Evolutionary conservation across 352 stramenopile genomes (phyloP).

Genomic region (Globisporangium carolinianum): DNA sequence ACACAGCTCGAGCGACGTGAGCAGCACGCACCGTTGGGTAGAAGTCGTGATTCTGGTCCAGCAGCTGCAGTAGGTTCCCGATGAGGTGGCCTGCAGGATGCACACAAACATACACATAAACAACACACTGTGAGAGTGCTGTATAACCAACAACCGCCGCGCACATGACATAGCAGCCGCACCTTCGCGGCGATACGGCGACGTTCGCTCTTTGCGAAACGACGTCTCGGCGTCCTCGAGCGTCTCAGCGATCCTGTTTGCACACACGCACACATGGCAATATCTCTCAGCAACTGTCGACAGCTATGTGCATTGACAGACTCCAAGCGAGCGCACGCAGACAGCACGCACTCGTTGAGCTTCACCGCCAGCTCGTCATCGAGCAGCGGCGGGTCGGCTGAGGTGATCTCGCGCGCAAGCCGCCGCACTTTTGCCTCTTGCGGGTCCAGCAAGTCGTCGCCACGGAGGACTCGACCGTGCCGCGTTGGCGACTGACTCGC

Average conservation of each 20-base stretch:
- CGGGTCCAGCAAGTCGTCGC: constrained; percentile 44
- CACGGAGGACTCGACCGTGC: constrained; percentile 18
- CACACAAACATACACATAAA: neutral
- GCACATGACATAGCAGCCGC: neutral
- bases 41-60: constrained; percentile 82
- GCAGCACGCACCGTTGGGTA: constrained; percentile 52
- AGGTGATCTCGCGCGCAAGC: constrained; percentile 61
- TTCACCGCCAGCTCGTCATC: constrained; percentile 61
- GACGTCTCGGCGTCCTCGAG: constrained; percentile 70
- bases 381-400: constrained; percentile 27
- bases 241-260: constrained; percentile 55
- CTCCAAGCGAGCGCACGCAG: neutral
- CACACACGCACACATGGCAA: neutral
- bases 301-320: too few species aligned
- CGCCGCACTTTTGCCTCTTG: constrained; percentile 54
- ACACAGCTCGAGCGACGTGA: neutral
- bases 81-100: constrained; percentile 58
- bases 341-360: constrained; percentile 64
- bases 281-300: too few species aligned
- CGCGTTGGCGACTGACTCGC: constrained; percentile 9
- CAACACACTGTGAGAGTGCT: neutral
- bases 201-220: constrained; percentile 70
- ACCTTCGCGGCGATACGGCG: constrained; percentile 73
- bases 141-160: too few species aligned
- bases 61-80: constrained; percentile 60